Evolutionary conservation across 1,284 basidiomycete genomes (phyloP).

Genomic region (Wolfiporia cocos): DNA sequence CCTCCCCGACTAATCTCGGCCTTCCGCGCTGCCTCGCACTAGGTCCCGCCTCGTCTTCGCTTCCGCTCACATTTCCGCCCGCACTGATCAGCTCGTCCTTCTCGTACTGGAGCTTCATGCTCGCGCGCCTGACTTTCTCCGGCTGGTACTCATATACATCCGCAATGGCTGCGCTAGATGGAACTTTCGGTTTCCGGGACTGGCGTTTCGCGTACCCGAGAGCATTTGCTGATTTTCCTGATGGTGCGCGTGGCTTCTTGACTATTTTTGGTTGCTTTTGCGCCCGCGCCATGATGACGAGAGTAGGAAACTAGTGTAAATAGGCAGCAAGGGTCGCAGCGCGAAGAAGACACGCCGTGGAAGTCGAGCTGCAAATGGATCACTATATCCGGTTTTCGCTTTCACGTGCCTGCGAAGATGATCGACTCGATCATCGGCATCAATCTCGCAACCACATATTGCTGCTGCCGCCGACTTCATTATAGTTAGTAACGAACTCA

Average conservation of each 20-base stretch:
- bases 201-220: conserved; percentile 50
- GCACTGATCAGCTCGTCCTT: conserved; percentile 44
- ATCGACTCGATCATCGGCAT: no score
- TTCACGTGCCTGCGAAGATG: no score
- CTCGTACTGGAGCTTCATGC: conserved; percentile 49
- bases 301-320: no score
- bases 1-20: conserved; percentile 54
- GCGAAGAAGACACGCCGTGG: conserved; percentile 54
- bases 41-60: conserved; percentile 28
- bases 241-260: conserved; percentile 6
- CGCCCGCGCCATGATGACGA: conserved; percentile 3
- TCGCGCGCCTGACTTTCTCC: conserved; percentile 49
- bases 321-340: conserved; percentile 76
- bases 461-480: no score
- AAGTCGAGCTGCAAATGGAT: no score
- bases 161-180: conserved; percentile 17
- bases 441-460: no score
- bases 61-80: conserved; percentile 31
- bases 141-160: conserved; percentile 64
- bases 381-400: no score
- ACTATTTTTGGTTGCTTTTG: conserved; percentile 2
- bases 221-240: conserved; percentile 31
- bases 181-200: conserved; percentile 33
- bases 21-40: conserved; percentile 29
- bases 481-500: no score